Evolutionary conservation across 2,329 filamentous ascomycete genomes (phyloP).

Genomic region (Myriangium duriaei): DNA sequence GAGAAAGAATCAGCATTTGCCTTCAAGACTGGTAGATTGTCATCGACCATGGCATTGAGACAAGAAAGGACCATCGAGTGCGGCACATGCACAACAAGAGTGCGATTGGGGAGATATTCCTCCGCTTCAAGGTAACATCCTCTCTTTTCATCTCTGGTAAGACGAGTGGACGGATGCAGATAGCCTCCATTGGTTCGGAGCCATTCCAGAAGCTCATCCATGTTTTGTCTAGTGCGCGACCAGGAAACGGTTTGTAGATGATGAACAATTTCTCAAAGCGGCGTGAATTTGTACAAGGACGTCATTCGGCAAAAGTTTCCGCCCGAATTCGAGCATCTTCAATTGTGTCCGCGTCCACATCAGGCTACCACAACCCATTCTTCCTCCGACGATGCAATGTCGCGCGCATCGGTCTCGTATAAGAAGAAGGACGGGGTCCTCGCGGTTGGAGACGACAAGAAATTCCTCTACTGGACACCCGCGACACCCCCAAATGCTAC

Average conservation of each 20-base stretch:
- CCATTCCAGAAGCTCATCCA: slow-evolving; percentile 14
- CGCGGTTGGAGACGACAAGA: slow-evolving; percentile 59
- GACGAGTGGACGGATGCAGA: slow-evolving; percentile 17
- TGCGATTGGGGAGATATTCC: slow-evolving; percentile 13
- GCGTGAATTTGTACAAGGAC: too few relatives aligned
- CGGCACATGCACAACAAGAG: slow-evolving; percentile 18
- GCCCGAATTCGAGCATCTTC: too few relatives aligned
- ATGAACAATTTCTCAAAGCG: too few relatives aligned
- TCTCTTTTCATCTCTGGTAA: slow-evolving; percentile 15
- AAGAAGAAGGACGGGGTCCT: slow-evolving; percentile 93
- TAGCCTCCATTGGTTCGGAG: slow-evolving; percentile 20
- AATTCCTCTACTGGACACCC: slow-evolving; percentile 71
- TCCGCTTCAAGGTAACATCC: slow-evolving; percentile 18
- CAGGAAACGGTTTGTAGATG: too few relatives aligned
- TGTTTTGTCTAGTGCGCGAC: background rate
- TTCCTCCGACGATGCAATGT: slow-evolving; percentile 20
- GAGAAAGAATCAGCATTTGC: slow-evolving; percentile 16
- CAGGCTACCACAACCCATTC: too few relatives aligned
- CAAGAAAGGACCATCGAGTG: slow-evolving; percentile 24
- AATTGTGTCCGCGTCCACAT: too few relatives aligned
- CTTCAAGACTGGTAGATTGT: slow-evolving; percentile 20
- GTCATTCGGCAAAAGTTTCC: slow-evolving; percentile 1
- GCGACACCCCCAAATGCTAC: slow-evolving; percentile 47
- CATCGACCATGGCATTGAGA: slow-evolving; percentile 26
- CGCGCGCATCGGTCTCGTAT: slow-evolving; percentile 60